Base-by-base conservation (phyloP, 192 early-diverging fungal species). In the Geranomyces michiganensis region DNA sequence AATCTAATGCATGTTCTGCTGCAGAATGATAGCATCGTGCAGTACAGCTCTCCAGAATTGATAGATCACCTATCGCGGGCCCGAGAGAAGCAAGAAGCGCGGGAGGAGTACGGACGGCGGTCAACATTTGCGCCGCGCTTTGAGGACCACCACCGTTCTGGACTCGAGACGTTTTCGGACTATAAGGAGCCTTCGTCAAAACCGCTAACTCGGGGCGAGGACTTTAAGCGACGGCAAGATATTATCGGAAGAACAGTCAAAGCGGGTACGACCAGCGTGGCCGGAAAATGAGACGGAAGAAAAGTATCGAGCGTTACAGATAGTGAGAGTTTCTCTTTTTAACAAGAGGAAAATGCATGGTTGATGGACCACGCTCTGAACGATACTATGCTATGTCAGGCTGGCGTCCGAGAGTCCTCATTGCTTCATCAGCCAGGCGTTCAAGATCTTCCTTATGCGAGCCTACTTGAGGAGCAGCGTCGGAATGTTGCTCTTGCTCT, bases 241-340 rank as follows among this genome's bases (percentile, higher is more conserved):
- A 60, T 60, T 19, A 60, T 60, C 17, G 58, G 58, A 19, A 60
- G 58, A 29, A 60, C 58, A 5, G 31, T 60, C 29, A 33, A 33
- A 60, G 58, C 58, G 15, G 58, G 58, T 19, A 60, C 58, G 5
- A 19, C 58, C 17, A 6, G 24, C 58, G 6, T 19, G 15, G 58
- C 58, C 17, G 58, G 58, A 29, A 60, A 60, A 29, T 60, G n/a
- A 53, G 51, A 41, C 10, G n/a, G n/a, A n/a, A n/a, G n/a, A n/a
- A n/a, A n/a, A n/a, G n/a, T n/a, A n/a, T n/a, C n/a, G n/a, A n/a
- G n/a, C n/a, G n/a, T n/a, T n/a, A n/a, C n/a, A n/a, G n/a, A n/a
- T n/a, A n/a, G n/a, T n/a, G n/a, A n/a, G n/a, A n/a, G n/a, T n/a
- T n/a, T n/a, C n/a, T n/a, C n/a, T n/a, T n/a, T n/a, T n/a, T n/a